Percentiles rank a stretch among this genome's conserved stretches.
These are phyloP conservation scores for Paralagenidium karlingii DNA, from an alignment of 352 stramenopile genomes.

Conservation along the genomic window DNA sequence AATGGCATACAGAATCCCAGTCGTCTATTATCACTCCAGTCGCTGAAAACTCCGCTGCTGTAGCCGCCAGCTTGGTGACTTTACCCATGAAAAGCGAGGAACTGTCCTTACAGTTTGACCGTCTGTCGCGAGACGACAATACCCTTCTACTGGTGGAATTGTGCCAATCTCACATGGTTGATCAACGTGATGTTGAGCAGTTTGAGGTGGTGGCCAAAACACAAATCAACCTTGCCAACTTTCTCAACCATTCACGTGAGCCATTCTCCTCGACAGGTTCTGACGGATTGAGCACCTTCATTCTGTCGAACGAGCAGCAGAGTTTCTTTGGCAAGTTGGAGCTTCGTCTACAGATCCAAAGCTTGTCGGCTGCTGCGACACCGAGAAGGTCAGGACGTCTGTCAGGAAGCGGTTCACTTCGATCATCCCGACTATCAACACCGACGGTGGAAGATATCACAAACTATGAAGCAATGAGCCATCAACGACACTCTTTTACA, in stretches of 20 bases:
- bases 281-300: conserved; percentile 37
- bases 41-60: too few species aligned
- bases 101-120: conserved; percentile 74
- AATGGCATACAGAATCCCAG: conserved; percentile 77
- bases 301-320: conserved; percentile 71
- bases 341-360: conserved; percentile 15
- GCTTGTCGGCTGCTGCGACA: not conserved
- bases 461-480: not conserved
- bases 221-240: conserved; percentile 71
- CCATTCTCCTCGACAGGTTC: too few species aligned
- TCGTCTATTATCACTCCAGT: too few species aligned
- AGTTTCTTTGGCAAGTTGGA: conserved; percentile 76
- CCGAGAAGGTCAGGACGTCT: not conserved
- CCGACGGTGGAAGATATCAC: too few species aligned
- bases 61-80: too few species aligned
- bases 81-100: conserved; percentile 74
- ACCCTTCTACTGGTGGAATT: conserved; percentile 74
- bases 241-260: conserved; percentile 67
- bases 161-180: conserved; percentile 10
- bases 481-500: not conserved
- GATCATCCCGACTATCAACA: too few species aligned
- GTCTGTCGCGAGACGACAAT: conserved; percentile 74
- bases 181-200: conserved; percentile 5
- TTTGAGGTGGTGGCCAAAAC: conserved; percentile 62
- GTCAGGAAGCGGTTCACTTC: too few species aligned